A percentile compares a stretch with the other conserved stretches of the same genome.
Conservation (phyloP, 805 yeast species). For the Ogataea neopini region DNA sequence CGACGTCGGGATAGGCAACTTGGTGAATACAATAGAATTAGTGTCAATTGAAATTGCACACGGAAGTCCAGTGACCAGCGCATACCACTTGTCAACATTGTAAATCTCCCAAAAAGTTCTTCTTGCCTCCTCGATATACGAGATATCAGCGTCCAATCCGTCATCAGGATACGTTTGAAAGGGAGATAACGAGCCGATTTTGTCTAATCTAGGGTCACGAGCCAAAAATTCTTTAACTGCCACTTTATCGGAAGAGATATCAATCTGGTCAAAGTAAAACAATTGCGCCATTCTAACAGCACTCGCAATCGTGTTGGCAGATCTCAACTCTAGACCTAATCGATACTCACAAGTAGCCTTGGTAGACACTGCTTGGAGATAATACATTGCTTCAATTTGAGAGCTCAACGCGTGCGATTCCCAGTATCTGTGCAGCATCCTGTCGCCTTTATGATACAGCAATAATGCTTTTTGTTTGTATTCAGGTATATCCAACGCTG, state of each 20-base stretch:
- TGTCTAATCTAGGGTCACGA: background rate
- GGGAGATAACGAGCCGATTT: background rate
- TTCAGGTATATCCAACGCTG: slow-evolving; percentile 20
- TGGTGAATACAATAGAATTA: slow-evolving; percentile 30
- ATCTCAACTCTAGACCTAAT: slow-evolving; percentile 28
- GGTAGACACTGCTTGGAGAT: slow-evolving; percentile 27
- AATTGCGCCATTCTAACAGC: slow-evolving; percentile 33
- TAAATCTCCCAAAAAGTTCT: slow-evolving; percentile 36
- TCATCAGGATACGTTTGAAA: slow-evolving; percentile 17
- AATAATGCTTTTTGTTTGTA: slow-evolving; percentile 19
- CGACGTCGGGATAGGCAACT: slow-evolving; percentile 34
- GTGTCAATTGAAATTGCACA: slow-evolving; percentile 31
- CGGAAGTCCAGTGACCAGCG: slow-evolving; percentile 35
- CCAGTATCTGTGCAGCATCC: slow-evolving; percentile 23
- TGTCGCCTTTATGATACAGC: slow-evolving; percentile 22
- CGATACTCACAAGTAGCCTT: slow-evolving; percentile 31
- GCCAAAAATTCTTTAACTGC: slow-evolving; percentile 1
- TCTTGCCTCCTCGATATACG: slow-evolving; percentile 32
- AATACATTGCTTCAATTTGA: slow-evolving; percentile 25
- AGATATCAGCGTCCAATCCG: slow-evolving; percentile 26
- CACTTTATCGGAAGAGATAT: slow-evolving; percentile 19
- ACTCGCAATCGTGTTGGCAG: slow-evolving; percentile 30
- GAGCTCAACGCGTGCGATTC: slow-evolving; percentile 14
- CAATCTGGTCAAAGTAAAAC: slow-evolving; percentile 34
- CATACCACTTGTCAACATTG: slow-evolving; percentile 33